A percentile compares a stretch with the other conserved stretches of the same genome.
Conservation (phyloP, 2,329 filamentous ascomycete genomes). For the Curvularia lunata region DNA sequence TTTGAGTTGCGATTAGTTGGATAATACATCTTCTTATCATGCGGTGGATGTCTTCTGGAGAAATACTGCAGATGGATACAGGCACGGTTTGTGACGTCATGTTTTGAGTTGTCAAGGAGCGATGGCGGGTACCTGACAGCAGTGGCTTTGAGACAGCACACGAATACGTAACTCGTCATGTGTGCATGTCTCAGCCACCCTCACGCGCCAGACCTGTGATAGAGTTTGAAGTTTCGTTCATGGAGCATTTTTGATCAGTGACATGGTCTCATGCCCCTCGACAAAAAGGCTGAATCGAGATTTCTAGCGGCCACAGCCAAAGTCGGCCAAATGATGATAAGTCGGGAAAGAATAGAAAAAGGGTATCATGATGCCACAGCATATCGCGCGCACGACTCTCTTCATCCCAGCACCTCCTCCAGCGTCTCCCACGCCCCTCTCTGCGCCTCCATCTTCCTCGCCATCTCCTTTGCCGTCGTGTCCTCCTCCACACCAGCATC, state of each 20-base stretch:
- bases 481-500: conserved; percentile 26
- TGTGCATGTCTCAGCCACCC: not conserved
- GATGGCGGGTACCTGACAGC: conserved; percentile 1
- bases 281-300: not conserved
- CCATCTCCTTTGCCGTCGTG: conserved; percentile 15
- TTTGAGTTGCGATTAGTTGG: not conserved
- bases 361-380: not conserved
- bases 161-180: not conserved
- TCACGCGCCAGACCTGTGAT: not conserved
- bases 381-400: not conserved
- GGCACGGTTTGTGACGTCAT: not conserved
- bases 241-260: not conserved
- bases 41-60: not conserved
- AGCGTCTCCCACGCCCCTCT: conserved; percentile 46
- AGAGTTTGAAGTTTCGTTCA: not conserved
- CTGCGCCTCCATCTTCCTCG: conserved; percentile 35
- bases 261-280: not conserved
- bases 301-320: not conserved
- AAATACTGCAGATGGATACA: not conserved
- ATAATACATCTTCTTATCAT: not conserved
- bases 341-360: not conserved
- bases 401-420: conserved; percentile 40
- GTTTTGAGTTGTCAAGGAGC: not conserved
- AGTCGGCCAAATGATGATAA: not conserved
- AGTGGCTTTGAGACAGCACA: not conserved